Evolutionary conservation across 352 stramenopile species (phyloP).

Genomic region (Pythium insidiosum): DNA sequence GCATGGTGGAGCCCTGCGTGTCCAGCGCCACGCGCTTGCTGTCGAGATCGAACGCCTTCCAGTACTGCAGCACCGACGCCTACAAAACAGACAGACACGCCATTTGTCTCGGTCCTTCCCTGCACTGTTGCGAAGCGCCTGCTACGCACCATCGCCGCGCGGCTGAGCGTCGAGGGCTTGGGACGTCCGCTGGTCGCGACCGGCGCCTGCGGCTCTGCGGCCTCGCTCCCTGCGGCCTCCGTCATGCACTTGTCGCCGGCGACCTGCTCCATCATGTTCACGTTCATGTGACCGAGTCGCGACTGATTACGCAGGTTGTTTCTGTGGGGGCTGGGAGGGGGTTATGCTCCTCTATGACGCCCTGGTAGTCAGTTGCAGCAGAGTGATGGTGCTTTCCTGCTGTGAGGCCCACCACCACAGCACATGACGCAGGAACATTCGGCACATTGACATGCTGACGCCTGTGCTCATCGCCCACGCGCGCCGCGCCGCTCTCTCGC

Average conservation of each 20-base stretch:
- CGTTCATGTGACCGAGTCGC: too few relatives aligned
- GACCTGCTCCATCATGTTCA: conserved; percentile 17
- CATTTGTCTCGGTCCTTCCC: neutral
- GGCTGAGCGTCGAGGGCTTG: conserved; percentile 12
- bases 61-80: conserved; percentile 71
- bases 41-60: conserved; percentile 83
- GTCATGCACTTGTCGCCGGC: conserved; percentile 21
- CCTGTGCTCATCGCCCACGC: too few relatives aligned
- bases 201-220: neutral
- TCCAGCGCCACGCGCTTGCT: conserved; percentile 78
- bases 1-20: conserved; percentile 70
- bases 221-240: conserved; percentile 10
- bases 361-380: too few relatives aligned
- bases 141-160: conserved; percentile 24
- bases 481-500: too few relatives aligned
- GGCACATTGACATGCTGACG: too few relatives aligned
- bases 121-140: too few relatives aligned
- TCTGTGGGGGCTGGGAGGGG: neutral
- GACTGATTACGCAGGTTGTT: too few relatives aligned
- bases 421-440: too few relatives aligned
- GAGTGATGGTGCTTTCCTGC: too few relatives aligned
- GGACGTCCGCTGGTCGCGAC: neutral
- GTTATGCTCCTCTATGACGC: neutral
- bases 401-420: too few relatives aligned
- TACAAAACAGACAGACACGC: conserved; percentile 6